A percentile compares a stretch with the other conserved stretches of the same genome.
phyloP scores from a whole-genome alignment of 2,329 filamentous ascomycete genomes.

The Fusarium euwallaceae region DNA sequence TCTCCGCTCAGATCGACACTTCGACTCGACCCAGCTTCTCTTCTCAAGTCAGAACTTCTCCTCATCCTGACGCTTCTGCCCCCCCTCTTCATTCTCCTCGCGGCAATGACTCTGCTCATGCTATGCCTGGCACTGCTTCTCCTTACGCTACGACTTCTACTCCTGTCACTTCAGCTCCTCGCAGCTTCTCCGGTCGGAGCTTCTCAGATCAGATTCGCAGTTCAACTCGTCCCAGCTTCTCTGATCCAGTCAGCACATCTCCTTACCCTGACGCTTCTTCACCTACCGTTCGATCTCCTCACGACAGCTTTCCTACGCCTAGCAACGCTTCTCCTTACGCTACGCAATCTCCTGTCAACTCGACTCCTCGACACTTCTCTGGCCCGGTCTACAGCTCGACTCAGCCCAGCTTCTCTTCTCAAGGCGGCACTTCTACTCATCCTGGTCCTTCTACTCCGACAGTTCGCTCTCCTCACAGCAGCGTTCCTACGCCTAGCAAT shows the following conservation, averaged over 20 bases:
- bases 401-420: neutral
- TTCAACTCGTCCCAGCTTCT: neutral
- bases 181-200: no score
- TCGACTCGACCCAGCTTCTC: neutral
- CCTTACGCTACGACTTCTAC: neutral
- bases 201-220: no score
- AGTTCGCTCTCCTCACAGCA: neutral
- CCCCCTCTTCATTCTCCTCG: neutral
- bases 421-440: neutral
- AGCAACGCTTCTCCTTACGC: neutral
- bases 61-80: neutral
- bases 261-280: neutral
- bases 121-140: neutral
- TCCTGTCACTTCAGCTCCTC: neutral
- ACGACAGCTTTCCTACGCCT: neutral
- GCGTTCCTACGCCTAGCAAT: neutral
- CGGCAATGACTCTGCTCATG: no score
- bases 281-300: no score
- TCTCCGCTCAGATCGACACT: neutral
- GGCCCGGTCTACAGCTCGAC: neutral
- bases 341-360: neutral
- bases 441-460: neutral
- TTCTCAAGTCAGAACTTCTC: neutral
- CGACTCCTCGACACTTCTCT: neutral
- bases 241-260: neutral